phyloP scores from a whole-genome alignment of 192 early-diverging fungal genomes.

The Phlyctochytrium arcticum region DNA sequence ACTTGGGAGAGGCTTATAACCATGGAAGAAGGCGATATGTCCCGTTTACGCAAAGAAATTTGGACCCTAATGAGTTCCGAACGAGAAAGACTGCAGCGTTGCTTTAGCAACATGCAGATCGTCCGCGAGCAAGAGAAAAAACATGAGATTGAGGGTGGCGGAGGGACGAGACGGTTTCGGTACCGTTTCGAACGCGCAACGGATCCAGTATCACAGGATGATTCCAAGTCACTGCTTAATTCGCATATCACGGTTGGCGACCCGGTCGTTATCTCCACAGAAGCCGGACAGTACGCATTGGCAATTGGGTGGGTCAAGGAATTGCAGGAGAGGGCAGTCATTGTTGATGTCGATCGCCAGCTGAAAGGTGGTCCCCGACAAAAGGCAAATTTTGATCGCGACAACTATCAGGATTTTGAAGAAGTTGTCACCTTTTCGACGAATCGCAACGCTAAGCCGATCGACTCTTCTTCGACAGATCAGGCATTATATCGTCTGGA shows the following conservation, averaged over 20 bases:
- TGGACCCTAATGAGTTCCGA: slow-evolving; percentile 37
- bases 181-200: slow-evolving; percentile 19
- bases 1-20: slow-evolving; percentile 75
- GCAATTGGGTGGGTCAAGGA: slow-evolving; percentile 71
- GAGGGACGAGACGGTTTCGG: slow-evolving; percentile 14
- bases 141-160: background rate
- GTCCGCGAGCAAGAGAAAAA: too few species aligned
- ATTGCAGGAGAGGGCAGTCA: slow-evolving; percentile 43
- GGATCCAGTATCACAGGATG: background rate
- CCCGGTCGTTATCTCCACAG: slow-evolving; percentile 76
- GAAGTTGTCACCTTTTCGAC: slow-evolving; percentile 26
- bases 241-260: slow-evolving; percentile 66
- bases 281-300: slow-evolving; percentile 66
- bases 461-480: too few species aligned
- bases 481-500: slow-evolving; percentile 68
- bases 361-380: slow-evolving; percentile 63
- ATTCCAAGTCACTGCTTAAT: slow-evolving; percentile 30
- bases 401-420: slow-evolving; percentile 57
- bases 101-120: slow-evolving; percentile 27
- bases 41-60: slow-evolving; percentile 30
- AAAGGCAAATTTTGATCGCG: slow-evolving; percentile 47
- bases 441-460: slow-evolving; percentile 27
- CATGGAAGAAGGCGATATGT: slow-evolving; percentile 65
- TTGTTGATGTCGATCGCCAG: slow-evolving; percentile 57
- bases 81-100: slow-evolving; percentile 28